A percentile compares a stretch with the other conserved stretches of the same genome.
These are phyloP conservation scores for Mucor velutinosus DNA, from an alignment of 371 early-diverging fungal species.

Conservation along the genomic window DNA sequence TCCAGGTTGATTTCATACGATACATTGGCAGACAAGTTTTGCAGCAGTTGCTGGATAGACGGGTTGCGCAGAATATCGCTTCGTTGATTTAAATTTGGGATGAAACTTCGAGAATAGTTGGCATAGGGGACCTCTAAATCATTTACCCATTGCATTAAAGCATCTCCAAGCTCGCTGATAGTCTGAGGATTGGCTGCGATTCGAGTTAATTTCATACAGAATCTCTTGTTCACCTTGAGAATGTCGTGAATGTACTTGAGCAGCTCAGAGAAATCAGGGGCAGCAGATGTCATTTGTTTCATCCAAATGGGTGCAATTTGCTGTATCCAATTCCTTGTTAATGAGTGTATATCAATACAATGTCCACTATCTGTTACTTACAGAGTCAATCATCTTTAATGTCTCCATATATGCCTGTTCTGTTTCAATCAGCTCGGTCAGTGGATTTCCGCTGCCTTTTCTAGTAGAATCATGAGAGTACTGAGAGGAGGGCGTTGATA, in stretches of 20 bases:
- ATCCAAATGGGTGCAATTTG: constrained; percentile 58
- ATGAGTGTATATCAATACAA: neutral
- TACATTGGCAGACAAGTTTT: constrained; percentile 27
- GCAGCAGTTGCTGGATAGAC: constrained; percentile 28
- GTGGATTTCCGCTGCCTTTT: constrained; percentile 32
- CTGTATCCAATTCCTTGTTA: constrained; percentile 16
- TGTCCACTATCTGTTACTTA: constrained; percentile 20
- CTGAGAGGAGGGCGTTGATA: constrained; percentile 35
- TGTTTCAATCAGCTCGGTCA: constrained; percentile 53
- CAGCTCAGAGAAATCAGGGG: constrained; percentile 52
- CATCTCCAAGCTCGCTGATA: constrained; percentile 41
- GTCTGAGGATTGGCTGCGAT: constrained; percentile 36
- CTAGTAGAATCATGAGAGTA: constrained; percentile 20
- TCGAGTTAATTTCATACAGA: constrained; percentile 37
- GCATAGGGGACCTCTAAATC: constrained; percentile 59
- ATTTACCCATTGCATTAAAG: constrained; percentile 57
- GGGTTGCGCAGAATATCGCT: constrained; percentile 37
- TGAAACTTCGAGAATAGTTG: constrained; percentile 43
- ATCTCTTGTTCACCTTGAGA: constrained; percentile 47
- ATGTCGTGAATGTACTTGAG: constrained; percentile 44
- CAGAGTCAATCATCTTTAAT: constrained; percentile 51
- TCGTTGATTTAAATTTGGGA: constrained; percentile 40
- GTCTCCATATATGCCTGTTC: constrained; percentile 49
- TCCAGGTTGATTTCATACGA: constrained; percentile 42
- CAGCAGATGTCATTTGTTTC: constrained; percentile 45